phyloP scores from a whole-genome alignment of 208 protist species.

The Wallacemonas collosoma region DNA sequence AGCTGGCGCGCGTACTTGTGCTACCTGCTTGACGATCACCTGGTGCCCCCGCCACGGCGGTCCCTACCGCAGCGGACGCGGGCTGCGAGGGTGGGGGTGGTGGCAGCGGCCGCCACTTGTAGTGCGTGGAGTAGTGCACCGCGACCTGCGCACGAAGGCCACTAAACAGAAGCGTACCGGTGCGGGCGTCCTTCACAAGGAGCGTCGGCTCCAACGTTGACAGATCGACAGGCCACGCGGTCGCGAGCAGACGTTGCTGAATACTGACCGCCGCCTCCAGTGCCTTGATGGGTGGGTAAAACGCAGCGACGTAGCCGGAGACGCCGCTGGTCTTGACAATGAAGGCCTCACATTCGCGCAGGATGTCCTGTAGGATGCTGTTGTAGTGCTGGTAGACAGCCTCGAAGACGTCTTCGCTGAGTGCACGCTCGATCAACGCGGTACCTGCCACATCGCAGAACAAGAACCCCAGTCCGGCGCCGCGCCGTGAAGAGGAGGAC shows the following conservation, averaged over 20 bases:
- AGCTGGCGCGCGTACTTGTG: too few relatives aligned
- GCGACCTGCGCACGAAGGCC: slow-evolving; percentile 66
- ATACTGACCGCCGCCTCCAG: slow-evolving; percentile 70
- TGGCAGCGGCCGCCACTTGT: slow-evolving; percentile 25
- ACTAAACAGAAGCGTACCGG: slow-evolving; percentile 62
- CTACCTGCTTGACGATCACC: too few relatives aligned
- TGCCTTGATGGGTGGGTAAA: slow-evolving; percentile 37
- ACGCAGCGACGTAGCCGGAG: slow-evolving; percentile 68
- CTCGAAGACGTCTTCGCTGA: slow-evolving; percentile 32
- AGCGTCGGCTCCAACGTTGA: slow-evolving; percentile 59
- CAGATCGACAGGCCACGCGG: slow-evolving; percentile 62
- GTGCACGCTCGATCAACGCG: slow-evolving; percentile 24
- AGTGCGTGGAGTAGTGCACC: slow-evolving; percentile 51
- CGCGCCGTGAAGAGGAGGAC: slow-evolving; percentile 17
- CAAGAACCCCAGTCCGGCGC: slow-evolving; percentile 44
- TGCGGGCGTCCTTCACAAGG: slow-evolving; percentile 52
- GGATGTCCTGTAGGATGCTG: slow-evolving; percentile 53
- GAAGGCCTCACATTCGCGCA: slow-evolving; percentile 49
- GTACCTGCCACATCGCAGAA: slow-evolving; percentile 50
- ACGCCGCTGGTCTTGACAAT: slow-evolving; percentile 63
- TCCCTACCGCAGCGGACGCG: not conserved
- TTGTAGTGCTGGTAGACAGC: slow-evolving; percentile 72
- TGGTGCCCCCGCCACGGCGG: too few relatives aligned
- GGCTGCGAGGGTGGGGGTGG: not conserved
- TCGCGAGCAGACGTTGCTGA: slow-evolving; percentile 48